These are phyloP conservation scores for Senecio squalidus DNA, from an alignment of 140 eudicot species.

Conservation along the genomic window DNA sequence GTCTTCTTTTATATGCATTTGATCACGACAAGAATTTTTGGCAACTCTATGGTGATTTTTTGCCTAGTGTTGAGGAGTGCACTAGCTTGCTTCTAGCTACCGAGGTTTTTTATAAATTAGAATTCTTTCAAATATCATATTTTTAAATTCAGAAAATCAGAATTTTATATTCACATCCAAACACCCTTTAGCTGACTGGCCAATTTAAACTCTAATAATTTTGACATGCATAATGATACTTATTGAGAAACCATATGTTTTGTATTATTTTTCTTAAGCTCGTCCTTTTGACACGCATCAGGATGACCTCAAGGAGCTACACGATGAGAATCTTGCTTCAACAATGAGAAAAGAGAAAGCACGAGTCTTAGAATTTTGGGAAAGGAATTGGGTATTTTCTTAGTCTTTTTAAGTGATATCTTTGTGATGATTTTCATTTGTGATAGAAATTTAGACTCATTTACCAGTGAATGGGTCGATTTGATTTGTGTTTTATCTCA, in stretches of 20 bases:
- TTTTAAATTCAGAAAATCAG: not conserved
- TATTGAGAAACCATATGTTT: not conserved
- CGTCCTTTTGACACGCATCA: slow-evolving; percentile 11
- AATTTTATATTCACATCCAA: no score
- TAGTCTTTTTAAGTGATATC: not conserved
- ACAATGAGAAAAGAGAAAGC: slow-evolving; percentile 64
- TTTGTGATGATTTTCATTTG: no score
- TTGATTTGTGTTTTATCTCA: no score
- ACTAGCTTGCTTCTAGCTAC: slow-evolving; percentile 91
- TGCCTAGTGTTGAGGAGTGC: slow-evolving; percentile 83
- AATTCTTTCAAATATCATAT: not conserved
- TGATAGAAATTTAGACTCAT: no score
- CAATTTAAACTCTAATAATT: not conserved
- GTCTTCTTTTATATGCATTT: slow-evolving; percentile 83
- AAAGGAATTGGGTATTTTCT: slow-evolving; percentile 73
- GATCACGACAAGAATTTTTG: slow-evolving; percentile 88
- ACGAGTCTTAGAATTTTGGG: slow-evolving; percentile 88
- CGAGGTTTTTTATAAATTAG: slow-evolving; percentile 49
- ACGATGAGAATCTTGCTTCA: slow-evolving; percentile 72
- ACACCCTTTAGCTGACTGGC: no score
- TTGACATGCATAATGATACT: slow-evolving; percentile 3
- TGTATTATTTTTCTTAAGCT: not conserved
- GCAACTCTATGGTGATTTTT: slow-evolving; percentile 94
- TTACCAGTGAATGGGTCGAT: no score
- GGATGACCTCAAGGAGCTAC: slow-evolving; percentile 94